Evolutionary conservation across 106 monocot species (phyloP).

Genomic region (Platanthera zijinensis): DNA sequence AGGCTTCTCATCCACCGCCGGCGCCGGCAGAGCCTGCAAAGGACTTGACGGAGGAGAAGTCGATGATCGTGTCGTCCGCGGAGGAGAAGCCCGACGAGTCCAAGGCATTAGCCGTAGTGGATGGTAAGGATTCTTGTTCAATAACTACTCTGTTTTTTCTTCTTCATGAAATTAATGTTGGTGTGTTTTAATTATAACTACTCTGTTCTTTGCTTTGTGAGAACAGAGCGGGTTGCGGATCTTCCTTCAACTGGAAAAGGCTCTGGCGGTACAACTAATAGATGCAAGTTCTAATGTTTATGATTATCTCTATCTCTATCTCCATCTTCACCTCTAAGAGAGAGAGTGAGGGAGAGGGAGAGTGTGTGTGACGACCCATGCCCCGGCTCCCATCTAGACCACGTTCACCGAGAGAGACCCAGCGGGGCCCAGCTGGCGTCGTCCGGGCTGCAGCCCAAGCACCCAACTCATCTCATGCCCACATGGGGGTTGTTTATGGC

Average conservation of each 20-base stretch:
- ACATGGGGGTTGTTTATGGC: no score
- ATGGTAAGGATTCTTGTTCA: slow-evolving; percentile 23
- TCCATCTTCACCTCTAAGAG: neutral
- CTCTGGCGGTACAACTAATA: slow-evolving; percentile 28
- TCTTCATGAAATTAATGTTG: neutral
- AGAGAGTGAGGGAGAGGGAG: neutral
- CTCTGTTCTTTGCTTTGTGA: neutral
- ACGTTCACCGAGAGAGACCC: no score
- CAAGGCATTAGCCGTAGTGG: slow-evolving; percentile 42
- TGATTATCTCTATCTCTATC: neutral
- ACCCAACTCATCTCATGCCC: no score
- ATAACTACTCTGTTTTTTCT: neutral
- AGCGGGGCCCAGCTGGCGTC: no score
- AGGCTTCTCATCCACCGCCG: slow-evolving; percentile 13
- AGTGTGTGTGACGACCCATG: neutral
- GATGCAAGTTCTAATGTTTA: slow-evolving; percentile 23
- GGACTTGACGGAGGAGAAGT: slow-evolving; percentile 59
- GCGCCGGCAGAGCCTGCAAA: slow-evolving; percentile 22
- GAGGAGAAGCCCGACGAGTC: slow-evolving; percentile 40
- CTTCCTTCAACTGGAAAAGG: slow-evolving; percentile 19
- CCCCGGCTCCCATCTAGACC: no score
- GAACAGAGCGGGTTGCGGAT: slow-evolving; percentile 20
- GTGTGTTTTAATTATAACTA: no score
- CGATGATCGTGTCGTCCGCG: slow-evolving; percentile 26
- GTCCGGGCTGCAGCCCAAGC: no score